These are phyloP conservation scores for Nakazawaea sp. DNA, from an alignment of 805 yeast species.

Conservation along the genomic window DNA sequence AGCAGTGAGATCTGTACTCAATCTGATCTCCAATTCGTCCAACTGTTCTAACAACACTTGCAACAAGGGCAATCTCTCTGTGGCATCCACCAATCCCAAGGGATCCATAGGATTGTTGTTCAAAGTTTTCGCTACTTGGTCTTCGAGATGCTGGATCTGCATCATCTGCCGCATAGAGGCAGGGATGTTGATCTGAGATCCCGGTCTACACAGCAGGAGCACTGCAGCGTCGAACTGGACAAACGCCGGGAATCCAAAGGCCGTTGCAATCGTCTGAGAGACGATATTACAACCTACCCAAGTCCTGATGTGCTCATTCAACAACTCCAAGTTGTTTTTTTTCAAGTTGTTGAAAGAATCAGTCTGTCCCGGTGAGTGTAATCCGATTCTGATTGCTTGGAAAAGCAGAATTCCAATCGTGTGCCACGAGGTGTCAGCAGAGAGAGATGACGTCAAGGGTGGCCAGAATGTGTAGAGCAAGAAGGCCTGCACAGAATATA, in stretches of 20 bases:
- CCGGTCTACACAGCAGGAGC: slow-evolving; percentile 43
- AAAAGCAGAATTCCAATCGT: slow-evolving; percentile 89
- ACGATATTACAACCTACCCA: slow-evolving; percentile 94
- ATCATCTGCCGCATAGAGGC: slow-evolving; percentile 65
- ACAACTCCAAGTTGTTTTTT: slow-evolving; percentile 35
- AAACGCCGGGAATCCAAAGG: slow-evolving; percentile 93
- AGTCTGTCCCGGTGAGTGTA: slow-evolving; percentile 68
- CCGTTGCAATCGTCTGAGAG: slow-evolving; percentile 83
- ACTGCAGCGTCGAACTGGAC: slow-evolving; percentile 76
- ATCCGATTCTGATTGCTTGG: slow-evolving; percentile 87
- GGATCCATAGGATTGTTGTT: slow-evolving; percentile 65
- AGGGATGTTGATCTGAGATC: slow-evolving; percentile 42
- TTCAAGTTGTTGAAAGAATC: slow-evolving; percentile 37
- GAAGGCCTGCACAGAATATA: slow-evolving; percentile 91
- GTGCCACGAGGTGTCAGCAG: slow-evolving; percentile 95
- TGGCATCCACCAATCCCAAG: slow-evolving; percentile 55
- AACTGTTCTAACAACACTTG: slow-evolving; percentile 65
- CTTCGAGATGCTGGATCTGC: slow-evolving; percentile 79
- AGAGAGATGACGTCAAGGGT: slow-evolving; percentile 85
- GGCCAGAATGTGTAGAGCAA: slow-evolving; percentile 91
- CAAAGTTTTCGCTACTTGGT: slow-evolving; percentile 72
- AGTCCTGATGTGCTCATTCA: slow-evolving; percentile 77
- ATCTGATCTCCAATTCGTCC: slow-evolving; percentile 64
- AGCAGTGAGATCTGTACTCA: slow-evolving; percentile 28
- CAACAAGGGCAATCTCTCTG: slow-evolving; percentile 70